Conservation (phyloP, 75 land plant genomes). For the Chamaecyparis obtusa region DNA sequence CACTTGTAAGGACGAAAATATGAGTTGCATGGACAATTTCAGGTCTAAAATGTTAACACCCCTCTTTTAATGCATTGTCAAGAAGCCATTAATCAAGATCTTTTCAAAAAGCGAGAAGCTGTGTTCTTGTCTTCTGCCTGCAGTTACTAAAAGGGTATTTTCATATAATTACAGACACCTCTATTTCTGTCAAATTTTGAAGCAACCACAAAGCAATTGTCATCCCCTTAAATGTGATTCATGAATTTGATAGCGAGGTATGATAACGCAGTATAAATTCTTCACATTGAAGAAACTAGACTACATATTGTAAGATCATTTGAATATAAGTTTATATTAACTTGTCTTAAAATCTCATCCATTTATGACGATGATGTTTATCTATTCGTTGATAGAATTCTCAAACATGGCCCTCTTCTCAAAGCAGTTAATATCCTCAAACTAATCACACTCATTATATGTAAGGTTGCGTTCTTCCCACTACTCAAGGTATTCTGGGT, state of each 20-base stretch:
- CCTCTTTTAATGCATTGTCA: not conserved
- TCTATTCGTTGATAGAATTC: not conserved
- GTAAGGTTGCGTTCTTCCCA: not conserved
- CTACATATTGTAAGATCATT: not conserved
- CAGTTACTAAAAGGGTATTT: not conserved
- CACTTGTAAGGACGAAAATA: not conserved
- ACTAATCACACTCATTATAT: not conserved
- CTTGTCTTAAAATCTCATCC: not conserved
- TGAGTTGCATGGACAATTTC: conserved; percentile 5
- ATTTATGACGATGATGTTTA: not conserved
- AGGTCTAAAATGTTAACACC: not conserved
- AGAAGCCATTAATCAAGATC: not conserved
- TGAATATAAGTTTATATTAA: not conserved
- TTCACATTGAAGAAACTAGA: not conserved
- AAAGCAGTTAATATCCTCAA: not conserved
- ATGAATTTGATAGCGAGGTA: not conserved
- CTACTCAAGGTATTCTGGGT: too few relatives aligned
- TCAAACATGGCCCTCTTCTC: not conserved
- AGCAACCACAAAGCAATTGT: not conserved
- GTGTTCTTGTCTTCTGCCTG: not conserved
- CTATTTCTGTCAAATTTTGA: not conserved
- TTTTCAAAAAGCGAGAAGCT: not conserved
- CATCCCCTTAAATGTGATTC: not conserved
- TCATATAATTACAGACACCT: not conserved
- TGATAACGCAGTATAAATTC: not conserved